phyloP scores from a whole-genome alignment of 2,329 filamentous ascomycete genomes.

The Coniella vitis region DNA sequence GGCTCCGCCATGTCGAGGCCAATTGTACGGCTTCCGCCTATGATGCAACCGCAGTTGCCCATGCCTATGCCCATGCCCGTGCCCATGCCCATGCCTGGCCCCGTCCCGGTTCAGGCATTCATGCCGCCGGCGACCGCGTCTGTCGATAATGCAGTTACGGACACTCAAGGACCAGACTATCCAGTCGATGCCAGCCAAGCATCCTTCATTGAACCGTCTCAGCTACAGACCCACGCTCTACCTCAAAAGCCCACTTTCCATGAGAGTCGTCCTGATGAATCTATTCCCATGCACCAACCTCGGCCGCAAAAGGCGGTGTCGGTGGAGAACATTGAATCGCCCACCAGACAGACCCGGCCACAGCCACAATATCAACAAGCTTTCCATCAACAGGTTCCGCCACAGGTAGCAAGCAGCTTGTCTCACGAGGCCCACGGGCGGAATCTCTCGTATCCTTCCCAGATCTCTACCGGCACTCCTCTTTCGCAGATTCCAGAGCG shows the following conservation, averaged over 20 bases:
- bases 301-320: conserved; percentile 92
- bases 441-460: conserved; percentile 62
- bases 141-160: conserved; percentile 16
- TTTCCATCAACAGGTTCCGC: conserved; percentile 90
- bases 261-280: conserved; percentile 44
- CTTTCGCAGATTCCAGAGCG: conserved; percentile 89
- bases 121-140: conserved; percentile 12
- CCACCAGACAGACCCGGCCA: conserved; percentile 47
- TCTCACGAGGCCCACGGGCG: conserved; percentile 56
- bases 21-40: conserved; percentile 76
- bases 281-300: conserved; percentile 83
- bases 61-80: conserved; percentile 19
- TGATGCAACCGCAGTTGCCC: conserved; percentile 26
- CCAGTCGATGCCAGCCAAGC: conserved; percentile 23
- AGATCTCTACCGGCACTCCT: conserved; percentile 69
- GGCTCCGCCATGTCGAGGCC: conserved; percentile 75
- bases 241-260: conserved; percentile 52
- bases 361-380: conserved; percentile 62
- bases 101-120: conserved; percentile 22
- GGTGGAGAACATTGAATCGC: conserved; percentile 85
- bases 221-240: conserved; percentile 51
- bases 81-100: conserved; percentile 18
- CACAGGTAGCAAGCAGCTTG: conserved; percentile 56
- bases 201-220: conserved; percentile 46
- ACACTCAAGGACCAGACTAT: conserved; percentile 6